Evolutionary conservation across 2,329 filamentous ascomycete genomes (phyloP).

Genomic region (Fusarium tanahbumbuense): DNA sequence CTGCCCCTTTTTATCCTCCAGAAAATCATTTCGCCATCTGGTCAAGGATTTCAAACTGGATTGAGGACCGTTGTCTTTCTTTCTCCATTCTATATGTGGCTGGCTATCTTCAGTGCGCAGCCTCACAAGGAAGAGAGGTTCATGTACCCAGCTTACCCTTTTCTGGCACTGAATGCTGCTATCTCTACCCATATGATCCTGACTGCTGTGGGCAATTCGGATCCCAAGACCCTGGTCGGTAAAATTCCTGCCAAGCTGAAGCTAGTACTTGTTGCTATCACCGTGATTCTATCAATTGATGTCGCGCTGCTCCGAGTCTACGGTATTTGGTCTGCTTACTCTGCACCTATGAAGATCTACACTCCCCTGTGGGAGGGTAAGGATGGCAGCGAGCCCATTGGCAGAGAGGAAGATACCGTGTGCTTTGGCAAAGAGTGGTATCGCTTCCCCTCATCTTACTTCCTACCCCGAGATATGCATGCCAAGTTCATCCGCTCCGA

Average conservation of each 20-base stretch:
- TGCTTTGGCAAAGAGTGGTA: conserved; percentile 99
- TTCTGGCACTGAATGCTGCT: conserved; percentile 88
- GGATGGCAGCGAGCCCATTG: conserved; percentile 61
- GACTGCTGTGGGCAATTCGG: conserved; percentile 76
- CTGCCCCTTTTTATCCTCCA: conserved; percentile 82
- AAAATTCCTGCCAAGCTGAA: conserved; percentile 82
- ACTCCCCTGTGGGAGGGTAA: conserved; percentile 69
- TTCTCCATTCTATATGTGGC: conserved; percentile 92
- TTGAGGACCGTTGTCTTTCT: conserved; percentile 83
- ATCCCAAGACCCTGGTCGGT: conserved; percentile 73
- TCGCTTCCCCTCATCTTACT: conserved; percentile 93
- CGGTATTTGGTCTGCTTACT: conserved; percentile 84
- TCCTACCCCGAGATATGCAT: conserved; percentile 83
- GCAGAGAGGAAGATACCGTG: conserved; percentile 73
- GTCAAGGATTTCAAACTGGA: conserved; percentile 74
- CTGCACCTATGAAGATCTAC: conserved; percentile 80
- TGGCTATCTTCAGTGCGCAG: conserved; percentile 89
- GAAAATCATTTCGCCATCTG: conserved; percentile 70
- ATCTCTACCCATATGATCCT: conserved; percentile 85
- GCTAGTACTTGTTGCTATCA: conserved; percentile 68
- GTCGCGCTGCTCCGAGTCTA: conserved; percentile 77
- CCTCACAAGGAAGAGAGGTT: conserved; percentile 98
- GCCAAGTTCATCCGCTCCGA: conserved; percentile 93
- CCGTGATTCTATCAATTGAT: conserved; percentile 73
- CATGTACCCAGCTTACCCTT: conserved; percentile 97